Evolutionary conservation across 345 rosid genomes (phyloP).

Genomic region (Salix koriyanagi): DNA sequence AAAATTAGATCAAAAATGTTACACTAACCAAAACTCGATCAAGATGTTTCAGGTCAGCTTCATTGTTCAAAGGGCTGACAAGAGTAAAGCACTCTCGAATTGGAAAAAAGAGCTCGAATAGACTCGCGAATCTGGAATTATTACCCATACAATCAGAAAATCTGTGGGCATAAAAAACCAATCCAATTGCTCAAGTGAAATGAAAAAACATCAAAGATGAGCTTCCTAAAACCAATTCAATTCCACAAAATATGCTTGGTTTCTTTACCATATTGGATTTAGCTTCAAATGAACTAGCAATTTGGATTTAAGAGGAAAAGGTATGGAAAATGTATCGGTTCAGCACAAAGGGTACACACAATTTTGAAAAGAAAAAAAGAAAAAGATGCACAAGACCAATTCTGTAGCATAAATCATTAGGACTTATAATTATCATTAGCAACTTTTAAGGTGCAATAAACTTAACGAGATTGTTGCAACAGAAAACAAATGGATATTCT

Average conservation of each 20-base stretch:
- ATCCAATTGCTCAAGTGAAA: slow-evolving; percentile 17
- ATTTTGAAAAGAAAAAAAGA: too few relatives aligned
- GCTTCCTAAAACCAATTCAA: background rate
- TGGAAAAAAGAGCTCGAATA: slow-evolving; percentile 84
- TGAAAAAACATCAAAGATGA: background rate
- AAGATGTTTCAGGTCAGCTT: slow-evolving; percentile 76
- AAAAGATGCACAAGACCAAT: too few relatives aligned
- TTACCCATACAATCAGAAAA: slow-evolving; percentile 10
- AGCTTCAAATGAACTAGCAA: too few relatives aligned
- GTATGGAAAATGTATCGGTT: too few relatives aligned
- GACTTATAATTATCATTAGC: too few relatives aligned
- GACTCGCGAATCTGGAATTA: slow-evolving; percentile 73
- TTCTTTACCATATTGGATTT: background rate
- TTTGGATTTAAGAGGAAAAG: too few relatives aligned
- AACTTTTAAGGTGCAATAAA: too few relatives aligned
- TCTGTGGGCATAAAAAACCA: slow-evolving; percentile 2
- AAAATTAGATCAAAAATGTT: background rate
- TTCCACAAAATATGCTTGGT: background rate
- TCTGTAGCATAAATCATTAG: too few relatives aligned
- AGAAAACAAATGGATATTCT: too few relatives aligned
- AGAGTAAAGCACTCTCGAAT: slow-evolving; percentile 91
- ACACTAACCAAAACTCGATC: slow-evolving; percentile 78
- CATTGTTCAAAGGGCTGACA: slow-evolving; percentile 81
- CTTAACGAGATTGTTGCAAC: too few relatives aligned
- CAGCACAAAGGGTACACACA: too few relatives aligned